These are phyloP conservation scores for Geotrichum australiense DNA, from an alignment of 1,139 yeast species.

Conservation along the genomic window DNA sequence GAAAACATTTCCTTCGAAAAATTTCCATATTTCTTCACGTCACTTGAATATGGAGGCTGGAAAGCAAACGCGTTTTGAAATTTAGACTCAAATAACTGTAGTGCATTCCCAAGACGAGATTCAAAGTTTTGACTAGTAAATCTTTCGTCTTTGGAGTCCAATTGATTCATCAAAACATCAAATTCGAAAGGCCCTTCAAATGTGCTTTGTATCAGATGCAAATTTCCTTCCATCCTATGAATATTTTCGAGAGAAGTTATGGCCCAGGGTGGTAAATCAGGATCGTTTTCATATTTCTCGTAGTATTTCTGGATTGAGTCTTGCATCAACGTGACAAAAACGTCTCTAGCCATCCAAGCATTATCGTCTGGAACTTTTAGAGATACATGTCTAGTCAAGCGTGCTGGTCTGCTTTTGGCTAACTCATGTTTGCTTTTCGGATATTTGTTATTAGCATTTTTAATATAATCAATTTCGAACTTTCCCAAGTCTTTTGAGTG, in stretches of 20 bases:
- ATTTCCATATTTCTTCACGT: slow-evolving; percentile 37
- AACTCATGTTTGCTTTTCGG: slow-evolving; percentile 30
- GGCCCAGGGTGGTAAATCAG: slow-evolving; percentile 34
- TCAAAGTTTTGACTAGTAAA: slow-evolving; percentile 34
- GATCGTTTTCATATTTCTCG: slow-evolving; percentile 33
- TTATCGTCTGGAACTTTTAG: slow-evolving; percentile 65
- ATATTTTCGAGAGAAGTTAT: slow-evolving; percentile 52
- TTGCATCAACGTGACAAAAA: slow-evolving; percentile 61
- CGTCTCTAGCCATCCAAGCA: slow-evolving; percentile 75
- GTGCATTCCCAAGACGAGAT: slow-evolving; percentile 36
- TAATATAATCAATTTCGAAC: slow-evolving; percentile 30
- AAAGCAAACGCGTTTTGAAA: slow-evolving; percentile 52
- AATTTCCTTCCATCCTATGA: slow-evolving; percentile 60
- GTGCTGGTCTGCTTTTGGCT: slow-evolving; percentile 31
- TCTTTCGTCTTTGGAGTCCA: slow-evolving; percentile 32
- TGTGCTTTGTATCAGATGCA: slow-evolving; percentile 71
- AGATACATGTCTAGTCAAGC: slow-evolving; percentile 58
- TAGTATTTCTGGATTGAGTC: slow-evolving; percentile 54
- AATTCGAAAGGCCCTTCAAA: slow-evolving; percentile 74
- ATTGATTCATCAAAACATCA: slow-evolving; percentile 54
- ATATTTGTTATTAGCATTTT: slow-evolving; percentile 27
- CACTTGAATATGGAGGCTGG: slow-evolving; percentile 46
- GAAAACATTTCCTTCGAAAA: slow-evolving; percentile 79
- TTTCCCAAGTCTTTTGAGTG: slow-evolving; percentile 33
- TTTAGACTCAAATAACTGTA: slow-evolving; percentile 45